Base-by-base conservation (phyloP, 768 basidiomycete genomes). In the Pulveroboletus ravenelii region DNA sequence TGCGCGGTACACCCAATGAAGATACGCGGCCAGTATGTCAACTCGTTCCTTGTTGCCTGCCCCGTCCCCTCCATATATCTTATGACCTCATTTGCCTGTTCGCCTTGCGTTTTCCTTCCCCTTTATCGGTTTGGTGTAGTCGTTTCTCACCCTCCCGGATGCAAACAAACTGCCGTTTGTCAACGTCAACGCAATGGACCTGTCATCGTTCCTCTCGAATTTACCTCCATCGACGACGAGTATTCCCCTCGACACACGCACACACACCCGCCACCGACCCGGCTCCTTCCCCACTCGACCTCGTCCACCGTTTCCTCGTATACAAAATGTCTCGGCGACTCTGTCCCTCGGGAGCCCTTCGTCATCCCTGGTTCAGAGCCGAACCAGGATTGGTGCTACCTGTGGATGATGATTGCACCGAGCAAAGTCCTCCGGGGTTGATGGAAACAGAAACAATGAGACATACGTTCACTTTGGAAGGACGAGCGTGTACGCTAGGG, bases 11-110 rank as follows among this genome's bases (percentile, higher is more conserved):
- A 2, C 93, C 94, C 0, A 81, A 74, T 2, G 60, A 68, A 1
- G 67, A 78, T 5, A 82, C 65, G 6, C 96, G 93, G 93, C 91
- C 90, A 10, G 94, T 93, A 61, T 51, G 87, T 77, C 10, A 2
- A 29, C 5, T 5, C 14, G 18, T 34, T 34, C 4, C 20, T 15
- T 10, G 6, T 31, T 20, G 18, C 20, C 18, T 13, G 29, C 15
- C 9, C 42, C 34, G 14, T 15, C 20, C n/a, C n/a, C 20, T 23
- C 20, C 20, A 2, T 23, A 12, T 12, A 25, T 3, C 10, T 5
- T 4, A 6, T 31, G 41, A 18, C 18, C 13, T 10, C 18, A 31
- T 32, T n/a, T 7, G 15, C 14, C 7, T 15, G 1, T 1, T 6
- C 9, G 17, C 17, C 30, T 15, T 15, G 9, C 14, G 18, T 23